Conservation (phyloP, 2,329 filamentous ascomycete genomes). For the Diaporthe sp. region DNA sequence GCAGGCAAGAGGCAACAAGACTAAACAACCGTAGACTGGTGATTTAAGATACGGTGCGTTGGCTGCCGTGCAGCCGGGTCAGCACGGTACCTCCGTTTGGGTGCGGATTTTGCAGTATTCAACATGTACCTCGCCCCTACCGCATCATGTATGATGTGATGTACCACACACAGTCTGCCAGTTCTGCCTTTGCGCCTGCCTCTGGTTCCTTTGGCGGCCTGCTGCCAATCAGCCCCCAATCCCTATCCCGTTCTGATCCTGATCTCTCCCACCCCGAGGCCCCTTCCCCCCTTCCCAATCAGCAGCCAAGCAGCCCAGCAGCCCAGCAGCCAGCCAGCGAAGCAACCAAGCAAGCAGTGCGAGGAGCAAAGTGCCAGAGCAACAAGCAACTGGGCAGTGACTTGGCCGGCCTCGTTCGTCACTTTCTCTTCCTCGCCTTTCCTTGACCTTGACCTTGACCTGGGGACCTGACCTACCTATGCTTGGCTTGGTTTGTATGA, state of each 20-base stretch:
- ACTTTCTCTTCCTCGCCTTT: neutral
- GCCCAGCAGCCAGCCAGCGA: neutral
- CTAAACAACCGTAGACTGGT: neutral
- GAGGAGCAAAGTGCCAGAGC: constrained; percentile 20
- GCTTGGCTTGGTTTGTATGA: constrained; percentile 4
- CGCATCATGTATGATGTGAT: neutral
- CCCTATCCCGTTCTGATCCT: neutral
- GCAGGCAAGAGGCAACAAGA: neutral
- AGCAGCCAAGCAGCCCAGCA: constrained; percentile 7
- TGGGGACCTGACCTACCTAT: constrained; percentile 4
- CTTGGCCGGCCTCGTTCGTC: neutral
- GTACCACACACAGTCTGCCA: constrained; percentile 26
- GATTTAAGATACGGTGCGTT: constrained; percentile 26
- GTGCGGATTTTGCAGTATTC: neutral
- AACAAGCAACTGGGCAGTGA: constrained; percentile 6
- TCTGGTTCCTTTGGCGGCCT: neutral
- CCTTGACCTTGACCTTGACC: neutral
- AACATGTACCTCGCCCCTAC: neutral
- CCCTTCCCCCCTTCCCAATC: neutral
- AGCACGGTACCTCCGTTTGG: neutral
- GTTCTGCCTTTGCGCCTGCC: neutral
- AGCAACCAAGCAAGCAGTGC: constrained; percentile 16
- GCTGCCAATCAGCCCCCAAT: neutral
- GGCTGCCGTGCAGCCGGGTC: constrained; percentile 24
- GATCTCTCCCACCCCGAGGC: neutral